phyloP scores from a whole-genome alignment of 2,329 filamentous ascomycete genomes.

The Colletotrichum sansevieriae region DNA sequence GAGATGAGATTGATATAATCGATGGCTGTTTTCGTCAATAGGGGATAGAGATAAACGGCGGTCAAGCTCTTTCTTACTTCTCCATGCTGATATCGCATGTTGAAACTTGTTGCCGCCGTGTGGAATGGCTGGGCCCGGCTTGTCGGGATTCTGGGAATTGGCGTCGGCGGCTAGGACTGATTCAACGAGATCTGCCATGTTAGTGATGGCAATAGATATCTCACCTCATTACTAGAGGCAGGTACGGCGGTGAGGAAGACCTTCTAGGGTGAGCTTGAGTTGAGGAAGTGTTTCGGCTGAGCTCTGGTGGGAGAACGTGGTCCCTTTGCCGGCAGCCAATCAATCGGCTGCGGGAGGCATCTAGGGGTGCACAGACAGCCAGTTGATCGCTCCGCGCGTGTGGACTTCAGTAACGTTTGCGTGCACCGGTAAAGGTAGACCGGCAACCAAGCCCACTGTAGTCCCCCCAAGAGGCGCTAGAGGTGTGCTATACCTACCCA shows the following conservation, averaged over 20 bases:
- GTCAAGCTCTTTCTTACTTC: conserved; percentile 71
- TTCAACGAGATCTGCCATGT: conserved; percentile 46
- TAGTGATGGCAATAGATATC: conserved; percentile 6
- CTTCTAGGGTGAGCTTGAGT: conserved; percentile 8
- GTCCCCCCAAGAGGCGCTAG: background rate
- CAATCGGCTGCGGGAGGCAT: conserved; percentile 25
- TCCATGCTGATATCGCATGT: conserved; percentile 94
- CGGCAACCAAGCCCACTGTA: conserved; percentile 24
- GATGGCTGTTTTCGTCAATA: conserved; percentile 72
- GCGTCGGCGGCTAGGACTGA: conserved; percentile 40
- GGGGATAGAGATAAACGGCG: conserved; percentile 15
- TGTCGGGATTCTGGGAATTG: conserved; percentile 26
- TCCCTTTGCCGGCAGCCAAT: conserved; percentile 33
- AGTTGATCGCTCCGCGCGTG: conserved; percentile 34
- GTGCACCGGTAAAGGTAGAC: too few relatives aligned
- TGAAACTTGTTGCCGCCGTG: conserved; percentile 93
- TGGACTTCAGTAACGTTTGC: too few relatives aligned
- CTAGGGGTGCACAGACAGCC: conserved; percentile 24
- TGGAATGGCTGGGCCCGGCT: conserved; percentile 38
- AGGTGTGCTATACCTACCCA: too few relatives aligned
- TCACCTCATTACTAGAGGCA: conserved; percentile 20
- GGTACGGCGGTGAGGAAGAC: background rate
- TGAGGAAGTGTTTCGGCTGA: conserved; percentile 39
- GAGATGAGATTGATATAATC: conserved; percentile 87
- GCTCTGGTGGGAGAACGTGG: conserved; percentile 41